Conservation (phyloP, 352 stramenopile species). For the Phytophthora palmivora region DNA sequence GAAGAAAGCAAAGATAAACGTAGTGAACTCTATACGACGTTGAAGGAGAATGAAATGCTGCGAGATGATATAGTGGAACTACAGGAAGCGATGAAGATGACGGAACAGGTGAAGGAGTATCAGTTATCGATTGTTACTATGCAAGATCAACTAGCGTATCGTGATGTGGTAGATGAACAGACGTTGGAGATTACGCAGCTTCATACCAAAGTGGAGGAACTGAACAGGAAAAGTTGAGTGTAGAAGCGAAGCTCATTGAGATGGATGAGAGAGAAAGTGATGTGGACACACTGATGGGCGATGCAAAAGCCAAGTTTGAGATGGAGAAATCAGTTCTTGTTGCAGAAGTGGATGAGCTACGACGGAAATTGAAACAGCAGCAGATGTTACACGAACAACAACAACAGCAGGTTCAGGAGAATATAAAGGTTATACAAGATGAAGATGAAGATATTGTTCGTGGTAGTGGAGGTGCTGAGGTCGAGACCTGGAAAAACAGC, state of each 20-base stretch:
- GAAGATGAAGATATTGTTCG: constrained; percentile 13
- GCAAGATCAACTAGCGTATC: constrained; percentile 65
- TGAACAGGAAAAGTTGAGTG: constrained; percentile 57
- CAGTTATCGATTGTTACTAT: constrained; percentile 50
- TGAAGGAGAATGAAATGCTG: constrained; percentile 76
- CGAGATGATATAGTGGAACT: constrained; percentile 46
- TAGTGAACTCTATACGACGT: constrained; percentile 65
- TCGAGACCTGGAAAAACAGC: constrained; percentile 63
- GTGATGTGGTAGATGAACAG: constrained; percentile 67
- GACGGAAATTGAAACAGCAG: constrained; percentile 47
- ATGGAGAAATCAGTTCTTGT: constrained; percentile 60
- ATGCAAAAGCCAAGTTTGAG: constrained; percentile 59
- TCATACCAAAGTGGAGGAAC: constrained; percentile 55
- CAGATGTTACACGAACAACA: constrained; percentile 46
- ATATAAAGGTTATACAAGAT: constrained; percentile 3
- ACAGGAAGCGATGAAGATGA: constrained; percentile 45
- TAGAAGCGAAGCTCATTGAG: constrained; percentile 77
- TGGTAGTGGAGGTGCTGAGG: constrained; percentile 6
- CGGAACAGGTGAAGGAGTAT: constrained; percentile 49
- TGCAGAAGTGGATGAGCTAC: constrained; percentile 51
- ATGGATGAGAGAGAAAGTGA: constrained; percentile 75
- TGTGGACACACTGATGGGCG: constrained; percentile 54
- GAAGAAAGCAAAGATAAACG: constrained; percentile 58
- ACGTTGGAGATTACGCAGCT: constrained; percentile 72
- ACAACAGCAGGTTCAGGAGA: constrained; percentile 39